These are phyloP conservation scores for Pseudopyrenochaeta lycopersici DNA, from an alignment of 2,329 filamentous ascomycete species.

Conservation along the genomic window DNA sequence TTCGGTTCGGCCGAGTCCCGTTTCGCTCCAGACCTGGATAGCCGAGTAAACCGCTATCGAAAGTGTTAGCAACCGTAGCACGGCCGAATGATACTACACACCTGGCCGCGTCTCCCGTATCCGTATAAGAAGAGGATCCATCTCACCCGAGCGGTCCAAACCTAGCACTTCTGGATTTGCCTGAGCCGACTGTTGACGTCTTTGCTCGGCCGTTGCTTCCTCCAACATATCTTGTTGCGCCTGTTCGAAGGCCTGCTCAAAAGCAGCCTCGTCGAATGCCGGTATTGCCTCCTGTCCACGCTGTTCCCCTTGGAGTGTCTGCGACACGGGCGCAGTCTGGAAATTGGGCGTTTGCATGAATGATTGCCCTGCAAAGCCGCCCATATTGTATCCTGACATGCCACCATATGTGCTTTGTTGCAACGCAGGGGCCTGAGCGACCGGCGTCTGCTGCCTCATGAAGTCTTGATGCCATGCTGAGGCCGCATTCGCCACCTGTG, in stretches of 20 bases:
- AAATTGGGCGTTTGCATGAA: slow-evolving; percentile 35
- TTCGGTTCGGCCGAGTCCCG: slow-evolving; percentile 35
- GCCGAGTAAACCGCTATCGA: slow-evolving; percentile 40
- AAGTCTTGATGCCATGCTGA: slow-evolving; percentile 71
- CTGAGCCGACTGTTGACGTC: slow-evolving; percentile 18
- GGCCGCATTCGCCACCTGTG: slow-evolving; percentile 39
- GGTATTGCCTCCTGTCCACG: slow-evolving; percentile 47
- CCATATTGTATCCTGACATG: slow-evolving; percentile 39
- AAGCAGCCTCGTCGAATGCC: slow-evolving; percentile 64
- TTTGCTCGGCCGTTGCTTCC: slow-evolving; percentile 25
- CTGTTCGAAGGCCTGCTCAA: slow-evolving; percentile 63
- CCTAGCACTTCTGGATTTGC: slow-evolving; percentile 23
- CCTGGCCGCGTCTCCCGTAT: slow-evolving; percentile 46
- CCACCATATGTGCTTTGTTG: slow-evolving; percentile 38
- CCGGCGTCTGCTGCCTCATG: slow-evolving; percentile 51
- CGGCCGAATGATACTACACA: slow-evolving; percentile 31
- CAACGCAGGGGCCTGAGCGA: slow-evolving; percentile 38
- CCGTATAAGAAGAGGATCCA: slow-evolving; percentile 41
- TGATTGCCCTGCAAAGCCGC: slow-evolving; percentile 32
- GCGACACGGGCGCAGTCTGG: slow-evolving; percentile 30
- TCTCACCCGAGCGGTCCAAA: slow-evolving; percentile 34
- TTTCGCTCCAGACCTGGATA: slow-evolving; percentile 45
- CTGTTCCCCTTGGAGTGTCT: slow-evolving; percentile 46
- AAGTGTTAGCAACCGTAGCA: slow-evolving; percentile 22
- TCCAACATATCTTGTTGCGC: slow-evolving; percentile 53